Base-by-base conservation (phyloP, 768 basidiomycete species). In the Termitomyces sp. region DNA sequence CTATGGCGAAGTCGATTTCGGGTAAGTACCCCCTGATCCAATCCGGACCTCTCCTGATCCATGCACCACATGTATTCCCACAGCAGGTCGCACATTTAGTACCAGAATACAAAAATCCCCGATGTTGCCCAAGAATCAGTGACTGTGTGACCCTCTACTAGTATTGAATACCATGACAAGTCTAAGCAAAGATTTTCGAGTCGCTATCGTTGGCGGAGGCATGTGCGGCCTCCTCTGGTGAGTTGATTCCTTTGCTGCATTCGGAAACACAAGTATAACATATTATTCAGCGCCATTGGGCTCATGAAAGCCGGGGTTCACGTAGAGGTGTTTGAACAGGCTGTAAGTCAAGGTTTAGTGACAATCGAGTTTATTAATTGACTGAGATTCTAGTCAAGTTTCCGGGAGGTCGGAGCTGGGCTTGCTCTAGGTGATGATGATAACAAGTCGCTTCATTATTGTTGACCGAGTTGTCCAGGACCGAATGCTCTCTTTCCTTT, bases 361-460 rank as follows among this genome's bases (percentile, higher is more conserved):
- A 23, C 8, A 14, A 12, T 10, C 50, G 13, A 6, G 33, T 14
- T 50, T 20, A 14, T 7, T 35, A 23, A 50, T 2, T 23, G 23
- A 23, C 23, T 54, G 56, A 62, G 26, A 20, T 43, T 59, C 2
- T 63, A 84, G 82, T 65, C 75, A 18, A 72, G 74, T 54, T 83
- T 81, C 58, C 76, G 73, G 26, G 81, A 84, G 67, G 73, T 83
- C 41, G 83, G 83, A 9, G 82, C 82, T 18, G 82, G 81, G 14
- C 76, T 85, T 48, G 78, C 75, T 18, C 61, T 85, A 26, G 82
- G 82, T 80, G 54, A 33, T 28, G 32, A 47, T 47, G 9, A 36
- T 5, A 68, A 53, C 12, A 14, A 26, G 28, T 32, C 26, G n/a
- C 30, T 4, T 5, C 4, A 33, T 32, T 7, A 14, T 44, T 9